A percentile compares a stretch with the other conserved stretches of the same genome.
phyloP scores from a whole-genome alignment of 331 rosid genomes.

The Prunus yedoensis region DNA sequence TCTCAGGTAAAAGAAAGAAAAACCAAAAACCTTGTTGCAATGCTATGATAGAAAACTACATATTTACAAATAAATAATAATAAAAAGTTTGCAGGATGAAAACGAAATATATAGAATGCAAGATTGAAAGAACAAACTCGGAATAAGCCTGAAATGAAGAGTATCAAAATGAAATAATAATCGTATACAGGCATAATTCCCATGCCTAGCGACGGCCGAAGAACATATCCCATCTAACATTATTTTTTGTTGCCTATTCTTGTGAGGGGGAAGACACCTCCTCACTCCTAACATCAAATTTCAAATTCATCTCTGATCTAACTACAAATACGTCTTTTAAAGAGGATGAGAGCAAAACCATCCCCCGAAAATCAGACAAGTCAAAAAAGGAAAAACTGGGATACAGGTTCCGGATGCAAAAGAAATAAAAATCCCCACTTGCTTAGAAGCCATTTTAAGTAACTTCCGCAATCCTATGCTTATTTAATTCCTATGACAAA shows the following conservation, averaged over 20 bases:
- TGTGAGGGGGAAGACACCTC: slow-evolving; percentile 9
- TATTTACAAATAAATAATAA: too few species aligned
- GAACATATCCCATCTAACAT: slow-evolving; percentile 8
- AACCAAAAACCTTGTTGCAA: too few species aligned
- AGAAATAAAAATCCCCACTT: slow-evolving; percentile 34
- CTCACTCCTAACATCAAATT: slow-evolving; percentile 32
- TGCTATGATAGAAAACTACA: too few species aligned
- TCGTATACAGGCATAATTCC: slow-evolving; percentile 14
- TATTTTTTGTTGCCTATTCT: slow-evolving; percentile 12
- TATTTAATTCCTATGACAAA: slow-evolving; percentile 42
- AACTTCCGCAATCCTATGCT: slow-evolving; percentile 38
- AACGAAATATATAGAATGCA: neutral
- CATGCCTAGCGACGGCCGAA: slow-evolving; percentile 1
- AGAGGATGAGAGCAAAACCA: slow-evolving; percentile 75
- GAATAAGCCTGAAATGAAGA: too few species aligned
- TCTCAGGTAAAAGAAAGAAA: too few species aligned
- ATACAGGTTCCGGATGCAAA: slow-evolving; percentile 39
- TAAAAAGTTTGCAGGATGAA: neutral
- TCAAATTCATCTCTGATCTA: slow-evolving; percentile 48
- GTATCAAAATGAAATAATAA: neutral
- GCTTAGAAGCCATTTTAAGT: slow-evolving; percentile 39
- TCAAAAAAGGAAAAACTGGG: slow-evolving; percentile 34
- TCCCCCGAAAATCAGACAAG: slow-evolving; percentile 41
- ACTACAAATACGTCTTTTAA: slow-evolving; percentile 36
- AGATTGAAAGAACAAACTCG: neutral